Base-by-base conservation (phyloP, 768 basidiomycete genomes). In the Pleurotus pulmonarius region DNA sequence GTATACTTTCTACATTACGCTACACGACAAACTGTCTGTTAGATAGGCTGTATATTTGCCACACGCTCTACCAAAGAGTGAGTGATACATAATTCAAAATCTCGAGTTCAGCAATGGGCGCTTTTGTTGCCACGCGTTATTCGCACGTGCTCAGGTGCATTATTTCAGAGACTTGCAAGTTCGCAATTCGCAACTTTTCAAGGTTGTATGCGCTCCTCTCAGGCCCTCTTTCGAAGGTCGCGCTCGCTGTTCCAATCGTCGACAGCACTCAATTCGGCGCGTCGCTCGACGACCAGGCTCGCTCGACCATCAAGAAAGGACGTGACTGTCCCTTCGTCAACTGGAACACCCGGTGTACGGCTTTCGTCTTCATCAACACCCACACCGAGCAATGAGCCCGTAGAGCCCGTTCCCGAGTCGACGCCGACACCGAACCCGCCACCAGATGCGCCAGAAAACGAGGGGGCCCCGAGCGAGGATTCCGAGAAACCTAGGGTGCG, bases 401-500 rank as follows among this genome's bases (percentile, higher is more conserved):
- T 46, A 55, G 44, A 46, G 4, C 11, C n/a, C 41, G 40, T 4
- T 58, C 58, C 26, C 39, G 56, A 47, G 49, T 57, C 56, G 55
- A 56, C n/a, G 45, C 58, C 16, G 38, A 56, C 47, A 45, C 58
- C 20, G 38, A 56, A 47, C 29, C 60, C 22, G 5, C 48, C 44
- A 54, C 49, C 39, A 49, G 55, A 4, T 46, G 60, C 5, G 47
- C 46, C 59, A 16, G 64, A 63, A 16, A 41, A 59, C 40, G 57
- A 59, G 52, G 56, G 38, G 9, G 18, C 61, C 59, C 59, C 69
- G 2, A 16, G 66, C 5, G 80, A 80, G 40, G 78, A 77, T 44
- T 65, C 67, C 18, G 81, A 80, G 47, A 81, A 79, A 62, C 65
- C 70, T 38, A 82, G 77, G 67, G 65, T 64, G 22, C 72, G 78